Base-by-base conservation (phyloP, 2,329 filamentous ascomycete species). In the Zymoseptoria ardabiliae region DNA sequence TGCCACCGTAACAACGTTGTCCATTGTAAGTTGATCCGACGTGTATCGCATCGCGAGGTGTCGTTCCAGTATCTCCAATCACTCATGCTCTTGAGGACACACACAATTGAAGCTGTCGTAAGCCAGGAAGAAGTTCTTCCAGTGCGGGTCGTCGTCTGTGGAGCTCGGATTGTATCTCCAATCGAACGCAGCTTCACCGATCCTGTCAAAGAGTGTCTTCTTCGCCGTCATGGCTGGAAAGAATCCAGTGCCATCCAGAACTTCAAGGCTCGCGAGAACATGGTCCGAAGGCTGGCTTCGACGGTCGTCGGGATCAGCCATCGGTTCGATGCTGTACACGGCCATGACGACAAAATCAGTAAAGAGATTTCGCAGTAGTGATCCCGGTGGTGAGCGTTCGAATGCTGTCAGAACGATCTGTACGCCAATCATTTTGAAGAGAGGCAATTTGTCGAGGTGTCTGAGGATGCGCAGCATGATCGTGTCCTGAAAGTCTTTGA, bases 401-500 rank as follows among this genome's bases (percentile, higher is more conserved):
- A 41, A 41, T 13, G 35, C 35, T 41, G 13, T 41, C 35, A 41
- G 3, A 17, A 41, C 35, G 17, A 17, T 17, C 2, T 41, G 11
- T 1, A 41, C 35, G 35, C 17, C 35, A 17, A 41, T 6, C 1
- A 17, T 41, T 6, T 17, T 41, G 11, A 5, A 6, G 2, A 17
- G 35, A 1, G 11, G 11, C 35, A 41, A 2, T 1, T 17, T 41
- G 17, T 41, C 35, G 35, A 41, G 35, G 11, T 41, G 35, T 17
- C 35, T 17, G 3, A 51, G n/a, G 8, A 51, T 51, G 49, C 49
- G 22, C 7, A 51, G 49, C 55, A 62, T 62, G 13, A 51, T 35
- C 21, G 55, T 50, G 13, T 62, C 50, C 22, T 62, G 58, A 17
- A 62, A 58, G 9, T 20, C 50, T 2, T n/a, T 8, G 19, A 62